Base-by-base conservation (phyloP, 2,329 filamentous ascomycete species). In the Ilyonectria mors-panacis region DNA sequence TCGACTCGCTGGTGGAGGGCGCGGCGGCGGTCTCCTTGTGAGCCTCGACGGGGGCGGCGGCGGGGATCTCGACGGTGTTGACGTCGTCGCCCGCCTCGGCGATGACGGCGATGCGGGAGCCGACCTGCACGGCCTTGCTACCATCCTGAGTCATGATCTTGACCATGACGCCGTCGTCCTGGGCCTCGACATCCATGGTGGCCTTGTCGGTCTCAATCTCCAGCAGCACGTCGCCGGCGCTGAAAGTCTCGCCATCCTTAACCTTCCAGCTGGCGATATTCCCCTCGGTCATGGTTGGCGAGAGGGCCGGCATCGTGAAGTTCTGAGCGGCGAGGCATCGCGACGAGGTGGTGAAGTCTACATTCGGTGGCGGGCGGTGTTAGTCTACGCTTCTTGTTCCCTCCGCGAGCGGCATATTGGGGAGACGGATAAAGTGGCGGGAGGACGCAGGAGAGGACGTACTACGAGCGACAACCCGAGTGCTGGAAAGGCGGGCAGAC, bases 171-270 rank as follows among this genome's bases (percentile, higher is more conserved):
- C 94, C 94, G 78, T 97, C 94, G 50, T 97, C 94, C 83, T 96
- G 94, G 45, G 94, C 94, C 85, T 97, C 94, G 28, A 97, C 94
- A 75, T 97, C 94, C 94, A 97, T 97, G 63, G 93, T 93, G 63
- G 94, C 94, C 86, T 97, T 97, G 82, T 97, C 94, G 66, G 94
- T 97, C 84, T 97, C 94, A 79, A 97, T 96, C 83, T 97, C 94
- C 66, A 97, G 89, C 58, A 97, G 87, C 35, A 97, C 93, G 80
- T 97, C 94, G 73, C 94, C 94, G 65, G 94, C 92, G 56, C 88
- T 86, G 81, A 94, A 97, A 58, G 89, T 87, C 74, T 96, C 93
- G 78, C 94, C 94, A 84, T 97, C 94, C 82, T 95, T 95, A 76
- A 97, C 88, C 81, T 91, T 92, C 94, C 94, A 97, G 68, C 83